These are phyloP conservation scores for Mallotus repandus DNA, from an alignment of 441 rosid genomes.

Conservation along the genomic window DNA sequence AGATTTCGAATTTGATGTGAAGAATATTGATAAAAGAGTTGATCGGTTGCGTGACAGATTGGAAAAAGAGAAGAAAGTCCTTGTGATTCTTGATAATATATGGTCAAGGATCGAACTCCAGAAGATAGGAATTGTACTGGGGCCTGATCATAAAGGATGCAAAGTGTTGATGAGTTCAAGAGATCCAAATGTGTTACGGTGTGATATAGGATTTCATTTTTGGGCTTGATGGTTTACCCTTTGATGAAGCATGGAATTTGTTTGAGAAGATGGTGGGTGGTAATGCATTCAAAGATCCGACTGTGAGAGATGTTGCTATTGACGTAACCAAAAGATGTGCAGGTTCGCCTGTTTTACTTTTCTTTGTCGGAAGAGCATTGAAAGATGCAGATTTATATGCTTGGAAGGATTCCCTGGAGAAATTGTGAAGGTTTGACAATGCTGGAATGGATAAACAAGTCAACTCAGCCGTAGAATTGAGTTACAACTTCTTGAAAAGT, in stretches of 20 bases:
- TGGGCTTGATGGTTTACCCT: rapidly evolving
- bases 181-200: not conserved
- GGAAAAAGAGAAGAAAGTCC: not conserved
- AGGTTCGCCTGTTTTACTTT: too few species aligned
- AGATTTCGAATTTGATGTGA: not conserved
- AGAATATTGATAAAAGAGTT: not conserved
- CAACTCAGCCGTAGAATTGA: too few species aligned
- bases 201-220: constrained; percentile 8
- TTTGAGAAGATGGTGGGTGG: not conserved
- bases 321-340: too few species aligned
- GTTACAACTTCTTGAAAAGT: too few species aligned
- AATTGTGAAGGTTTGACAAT: too few species aligned
- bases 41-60: not conserved
- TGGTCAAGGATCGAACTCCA: constrained; percentile 17
- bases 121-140: constrained; percentile 16
- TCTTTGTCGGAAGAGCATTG: too few species aligned
- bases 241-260: constrained; percentile 9
- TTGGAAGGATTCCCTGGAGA: too few species aligned
- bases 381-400: too few species aligned
- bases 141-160: not conserved
- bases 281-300: too few species aligned
- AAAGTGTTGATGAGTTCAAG: not conserved
- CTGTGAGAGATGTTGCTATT: too few species aligned
- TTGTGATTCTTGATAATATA: constrained; percentile 21
- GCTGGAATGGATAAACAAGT: too few species aligned